Base-by-base conservation (phyloP, 805 yeast genomes). In the Ogataea zsoltii region DNA sequence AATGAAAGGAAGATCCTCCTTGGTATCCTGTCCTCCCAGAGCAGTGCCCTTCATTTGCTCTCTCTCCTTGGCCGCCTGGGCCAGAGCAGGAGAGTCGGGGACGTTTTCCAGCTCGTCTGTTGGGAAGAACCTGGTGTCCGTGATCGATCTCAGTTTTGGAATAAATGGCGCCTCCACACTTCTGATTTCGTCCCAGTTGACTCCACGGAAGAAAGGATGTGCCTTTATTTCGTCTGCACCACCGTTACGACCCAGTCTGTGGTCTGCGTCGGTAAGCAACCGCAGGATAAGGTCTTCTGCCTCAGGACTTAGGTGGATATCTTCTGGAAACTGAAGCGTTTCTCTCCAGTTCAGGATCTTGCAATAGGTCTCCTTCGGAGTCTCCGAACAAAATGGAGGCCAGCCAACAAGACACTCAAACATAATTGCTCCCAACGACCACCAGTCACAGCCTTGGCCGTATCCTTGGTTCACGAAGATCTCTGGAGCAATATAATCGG, bases 371-470 rank as follows among this genome's bases (percentile, higher is more conserved):
- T 90, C 97, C 50, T 88, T 96, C 10, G 96, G 96, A 10, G 96
- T 87, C 60, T 90, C 97, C 0, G 94, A 83, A 69, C 97, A 90
- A 66, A 90, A 90, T 38, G 97, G 97, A 19, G 97, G 97, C 96
- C 96, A 90, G 26, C 97, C 97, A 49, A 90, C 87, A 50, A 90
- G 71, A 70, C 97, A 90, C 74, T 90, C 97, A 67, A 85, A 90
- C 97, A 90, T 91, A 61, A 90, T 90, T 1, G 96, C 96, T 25
- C 97, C 97, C 36, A 90, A 69, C 7, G 96, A 86, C 97, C 97
- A 90, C 97, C 97, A 90, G 66, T 90, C 97, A 69, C 97, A 90
- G 62, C 90, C 96, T 68, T 89, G 96, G 11, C 97, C 96, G 66
- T 90, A 90, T 4, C 97, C 97, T 69, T 90, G 94, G 57, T 89